Percentiles rank a stretch among this genome's conserved stretches.
phyloP scores from a whole-genome alignment of 208 protist species.

The Willaertia magna region DNA sequence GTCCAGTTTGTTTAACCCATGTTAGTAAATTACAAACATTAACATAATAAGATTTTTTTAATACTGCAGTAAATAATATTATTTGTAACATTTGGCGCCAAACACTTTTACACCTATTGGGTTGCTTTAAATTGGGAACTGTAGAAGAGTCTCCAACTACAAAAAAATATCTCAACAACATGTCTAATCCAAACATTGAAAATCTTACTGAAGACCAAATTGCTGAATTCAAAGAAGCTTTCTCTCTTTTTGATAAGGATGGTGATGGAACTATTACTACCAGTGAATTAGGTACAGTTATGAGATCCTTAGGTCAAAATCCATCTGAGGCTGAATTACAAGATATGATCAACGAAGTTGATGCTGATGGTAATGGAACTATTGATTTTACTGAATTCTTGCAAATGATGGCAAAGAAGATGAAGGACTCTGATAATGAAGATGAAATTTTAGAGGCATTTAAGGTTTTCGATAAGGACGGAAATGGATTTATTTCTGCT shows the following conservation, averaged over 20 bases:
- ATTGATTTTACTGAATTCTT: slow-evolving; percentile 76
- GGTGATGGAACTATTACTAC: slow-evolving; percentile 89
- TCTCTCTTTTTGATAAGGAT: slow-evolving; percentile 95
- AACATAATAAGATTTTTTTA: no score
- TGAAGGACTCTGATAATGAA: slow-evolving; percentile 65
- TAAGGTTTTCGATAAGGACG: slow-evolving; percentile 32
- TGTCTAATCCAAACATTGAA: no score
- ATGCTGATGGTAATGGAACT: slow-evolving; percentile 76
- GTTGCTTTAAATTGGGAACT: no score
- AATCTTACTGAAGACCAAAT: slow-evolving; percentile 92
- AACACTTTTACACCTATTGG: no score
- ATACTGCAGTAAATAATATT: no score
- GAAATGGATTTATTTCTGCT: slow-evolving; percentile 45
- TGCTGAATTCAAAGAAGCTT: slow-evolving; percentile 96
- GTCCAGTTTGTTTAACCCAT: not conserved
- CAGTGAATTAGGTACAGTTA: slow-evolving; percentile 93
- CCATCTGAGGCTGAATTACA: slow-evolving; percentile 82
- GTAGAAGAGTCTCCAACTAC: no score
- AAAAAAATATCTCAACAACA: no score
- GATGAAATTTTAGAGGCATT: slow-evolving; percentile 57
- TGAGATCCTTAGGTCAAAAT: slow-evolving; percentile 94
- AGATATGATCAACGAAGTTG: slow-evolving; percentile 84
- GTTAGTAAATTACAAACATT: not conserved
- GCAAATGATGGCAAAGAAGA: slow-evolving; percentile 53
- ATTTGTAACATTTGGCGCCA: no score